Evolutionary conservation across 352 stramenopile species (phyloP), one percentile per base, ranked within the genome.

Genomic region (Globisporangium ultimum): DNA sequence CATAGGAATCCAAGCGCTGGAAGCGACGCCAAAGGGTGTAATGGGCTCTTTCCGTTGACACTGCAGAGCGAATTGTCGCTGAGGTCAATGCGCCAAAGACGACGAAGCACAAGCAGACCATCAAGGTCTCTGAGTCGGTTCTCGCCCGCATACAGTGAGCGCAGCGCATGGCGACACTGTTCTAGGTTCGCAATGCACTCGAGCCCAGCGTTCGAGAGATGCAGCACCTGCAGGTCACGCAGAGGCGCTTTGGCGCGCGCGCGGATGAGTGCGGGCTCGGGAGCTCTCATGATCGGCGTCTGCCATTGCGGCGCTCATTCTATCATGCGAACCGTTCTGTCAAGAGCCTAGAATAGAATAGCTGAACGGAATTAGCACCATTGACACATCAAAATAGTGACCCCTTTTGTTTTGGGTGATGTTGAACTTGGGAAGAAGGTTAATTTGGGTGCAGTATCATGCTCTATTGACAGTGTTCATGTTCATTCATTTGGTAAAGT

Each of bases 1-100:
- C 69, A 55, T 20, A 91, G 64, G 47, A 87, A 91, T 0, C 78
- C 80, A 5, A 91, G 63, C 1, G 73, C 69, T 0, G 66, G 53
- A 53, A 86, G 89, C 13, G 66, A 73, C 38, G 77, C 61, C 14
- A 91, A 53, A 0, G 77, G 60, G 9, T 57, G 17, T 20, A 58
- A 14, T 8, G 42, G 58, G 17, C 34, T 58, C 48, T 28, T 6
- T 45, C 17, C 13, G 2, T 42, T 36, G n/a, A 83, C 48, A 11
- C 76, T 55, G 6, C 68, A 63, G 4, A 91, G 62, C n/a, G 41
- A 0, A 34, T 89, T 91, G 28, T 63, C 58, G 53, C 55, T 82
- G 10, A 91, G 66, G 21, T 89, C 76, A 47, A 88, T 52, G 14
- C 65, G 62, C 79, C 81, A 89, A 0, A 91, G 67, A 3, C 71